Evolutionary conservation across 192 early-diverging fungal species (phyloP).

Genomic region (Lobosporangium transversale): DNA sequence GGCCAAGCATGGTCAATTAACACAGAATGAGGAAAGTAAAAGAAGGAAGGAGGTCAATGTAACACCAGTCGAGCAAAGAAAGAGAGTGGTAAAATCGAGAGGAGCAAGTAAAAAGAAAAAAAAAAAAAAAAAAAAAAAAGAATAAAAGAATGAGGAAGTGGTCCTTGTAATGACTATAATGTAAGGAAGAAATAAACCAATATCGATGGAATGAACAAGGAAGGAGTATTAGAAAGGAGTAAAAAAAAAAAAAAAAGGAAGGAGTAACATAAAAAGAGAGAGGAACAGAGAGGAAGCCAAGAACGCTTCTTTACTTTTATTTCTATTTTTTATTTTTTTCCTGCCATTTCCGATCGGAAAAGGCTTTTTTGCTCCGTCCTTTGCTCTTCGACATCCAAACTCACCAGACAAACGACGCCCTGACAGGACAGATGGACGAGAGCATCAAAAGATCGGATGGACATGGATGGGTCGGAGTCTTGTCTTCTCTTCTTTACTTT

Average conservation of each 20-base stretch:
- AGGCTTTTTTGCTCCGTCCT: too few species aligned
- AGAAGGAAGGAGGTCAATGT: neutral
- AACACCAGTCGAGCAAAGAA: neutral
- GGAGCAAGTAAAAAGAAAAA: neutral
- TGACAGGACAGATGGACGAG: too few species aligned
- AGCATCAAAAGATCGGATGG: too few species aligned
- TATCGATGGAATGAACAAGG: too few species aligned
- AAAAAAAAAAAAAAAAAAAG: neutral
- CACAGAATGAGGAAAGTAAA: neutral
- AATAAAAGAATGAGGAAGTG: neutral
- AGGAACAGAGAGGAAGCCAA: neutral
- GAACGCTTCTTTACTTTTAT: too few species aligned
- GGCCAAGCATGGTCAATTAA: slow-evolving; percentile 28
- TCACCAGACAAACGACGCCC: too few species aligned
- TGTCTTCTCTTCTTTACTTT: too few species aligned
- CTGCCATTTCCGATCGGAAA: too few species aligned
- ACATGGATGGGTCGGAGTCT: too few species aligned
- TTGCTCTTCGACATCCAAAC: too few species aligned
- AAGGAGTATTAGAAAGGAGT: too few species aligned
- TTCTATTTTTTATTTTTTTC: too few species aligned
- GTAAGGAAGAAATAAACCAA: slow-evolving; percentile 2
- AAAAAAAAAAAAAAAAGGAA: neutral
- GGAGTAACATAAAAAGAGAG: neutral
- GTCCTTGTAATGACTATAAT: neutral
- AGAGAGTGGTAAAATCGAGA: neutral